These are phyloP conservation scores for Sorghum bicolor DNA, from an alignment of 176 grass and related monocot species.

Conservation along the genomic window Sorghum_bicolor_NCBIv3 NC_012870.2:70827001-70827500, in stretches of 20 bases:
- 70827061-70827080: neutral
- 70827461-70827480: slow-evolving; percentile 46
- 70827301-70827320: slow-evolving; percentile 7
- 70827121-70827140: neutral
- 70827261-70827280: neutral
- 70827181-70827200: neutral
- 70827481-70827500: slow-evolving; percentile 45
- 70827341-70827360: neutral
- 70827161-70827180: neutral
- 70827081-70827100: neutral
- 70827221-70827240: neutral
- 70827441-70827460: neutral
- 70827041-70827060: neutral
- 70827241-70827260: slow-evolving; percentile 17
- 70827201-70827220: neutral
- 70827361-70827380: neutral
- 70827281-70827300: slow-evolving; percentile 8
- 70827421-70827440: slow-evolving; percentile 5
- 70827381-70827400: slow-evolving; percentile 2
- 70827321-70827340: neutral
- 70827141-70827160: neutral
- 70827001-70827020: slow-evolving; percentile 9
- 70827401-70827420: neutral
- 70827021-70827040: neutral
- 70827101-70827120: neutral